These are phyloP conservation scores for Eimeria maxima DNA, from an alignment of 169 alveolate genomes.

Conservation along the genomic window DNA sequence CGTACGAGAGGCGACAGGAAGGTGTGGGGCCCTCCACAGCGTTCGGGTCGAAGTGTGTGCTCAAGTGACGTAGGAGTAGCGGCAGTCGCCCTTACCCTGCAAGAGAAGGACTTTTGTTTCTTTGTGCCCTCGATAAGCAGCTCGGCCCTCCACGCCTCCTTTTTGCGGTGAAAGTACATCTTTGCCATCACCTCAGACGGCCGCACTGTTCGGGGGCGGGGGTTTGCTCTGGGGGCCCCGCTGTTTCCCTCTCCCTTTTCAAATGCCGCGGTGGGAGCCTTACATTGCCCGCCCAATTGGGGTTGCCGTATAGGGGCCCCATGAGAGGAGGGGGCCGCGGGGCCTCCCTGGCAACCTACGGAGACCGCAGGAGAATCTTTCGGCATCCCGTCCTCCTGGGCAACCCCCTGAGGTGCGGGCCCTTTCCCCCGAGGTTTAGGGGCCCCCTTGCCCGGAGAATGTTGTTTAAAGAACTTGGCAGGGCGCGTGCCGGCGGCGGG, in stretches of 20 bases:
- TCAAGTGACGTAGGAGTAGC: neutral
- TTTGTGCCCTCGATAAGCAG: constrained; percentile 69
- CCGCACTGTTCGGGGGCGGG: constrained; percentile 54
- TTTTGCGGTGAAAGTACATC: constrained; percentile 73
- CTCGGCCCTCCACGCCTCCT: constrained; percentile 81
- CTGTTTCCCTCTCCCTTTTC: constrained; percentile 25
- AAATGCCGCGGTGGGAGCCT: neutral
- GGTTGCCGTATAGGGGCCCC: constrained; percentile 34
- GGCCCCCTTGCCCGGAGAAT: constrained; percentile 56
- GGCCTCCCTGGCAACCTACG: neutral
- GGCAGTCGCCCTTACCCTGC: constrained; percentile 59
- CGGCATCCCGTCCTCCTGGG: constrained; percentile 5
- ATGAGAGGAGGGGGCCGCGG: neutral
- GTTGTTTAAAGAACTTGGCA: constrained; percentile 63
- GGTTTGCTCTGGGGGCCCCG: constrained; percentile 11
- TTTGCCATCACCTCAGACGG: constrained; percentile 63
- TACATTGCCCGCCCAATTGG: neutral
- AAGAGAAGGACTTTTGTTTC: constrained; percentile 77
- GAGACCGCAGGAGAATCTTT: constrained; percentile 1
- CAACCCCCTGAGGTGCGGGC: constrained; percentile 6
- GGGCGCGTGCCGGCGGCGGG: constrained; percentile 25
- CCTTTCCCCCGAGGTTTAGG: constrained; percentile 11
- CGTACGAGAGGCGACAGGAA: neutral
- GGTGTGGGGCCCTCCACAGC: neutral
- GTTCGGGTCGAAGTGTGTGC: neutral